Evolutionary conservation across 2,329 filamentous ascomycete species (phyloP).

Genomic region (Westerdykella sp.): DNA sequence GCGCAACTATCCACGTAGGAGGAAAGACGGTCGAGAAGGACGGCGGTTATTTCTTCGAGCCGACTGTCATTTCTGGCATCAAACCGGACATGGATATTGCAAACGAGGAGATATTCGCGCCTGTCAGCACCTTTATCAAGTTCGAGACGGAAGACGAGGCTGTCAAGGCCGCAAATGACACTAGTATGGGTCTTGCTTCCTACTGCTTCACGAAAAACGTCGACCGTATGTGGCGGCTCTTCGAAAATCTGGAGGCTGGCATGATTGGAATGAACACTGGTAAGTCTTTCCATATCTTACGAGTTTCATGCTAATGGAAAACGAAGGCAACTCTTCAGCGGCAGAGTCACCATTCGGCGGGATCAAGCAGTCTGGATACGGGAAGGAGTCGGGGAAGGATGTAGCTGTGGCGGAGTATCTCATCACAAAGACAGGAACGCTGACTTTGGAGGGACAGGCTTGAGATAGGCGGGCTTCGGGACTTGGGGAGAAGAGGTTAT

Average conservation of each 20-base stretch:
- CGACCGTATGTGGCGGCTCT: conserved; percentile 58
- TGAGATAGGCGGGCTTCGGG: too few relatives aligned
- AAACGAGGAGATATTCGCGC: conserved; percentile 60
- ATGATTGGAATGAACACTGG: conserved; percentile 64
- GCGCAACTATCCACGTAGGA: conserved; percentile 59
- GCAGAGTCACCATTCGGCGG: conserved; percentile 63
- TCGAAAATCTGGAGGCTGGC: conserved; percentile 62
- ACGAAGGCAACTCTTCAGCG: conserved; percentile 54
- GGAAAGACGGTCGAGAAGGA: conserved; percentile 45
- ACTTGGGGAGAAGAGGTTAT: too few relatives aligned
- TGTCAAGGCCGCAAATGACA: conserved; percentile 54
- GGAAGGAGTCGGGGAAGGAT: conserved; percentile 62
- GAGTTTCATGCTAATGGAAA: background rate
- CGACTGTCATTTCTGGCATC: conserved; percentile 57
- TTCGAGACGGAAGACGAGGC: conserved; percentile 63
- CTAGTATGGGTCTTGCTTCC: conserved; percentile 58
- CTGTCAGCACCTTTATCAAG: conserved; percentile 56
- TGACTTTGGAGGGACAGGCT: conserved; percentile 47
- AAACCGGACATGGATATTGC: conserved; percentile 52
- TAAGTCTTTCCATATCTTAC: conserved; percentile 19
- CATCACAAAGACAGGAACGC: conserved; percentile 59
- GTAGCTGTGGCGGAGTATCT: conserved; percentile 58
- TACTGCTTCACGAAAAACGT: conserved; percentile 65
- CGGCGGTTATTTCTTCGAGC: conserved; percentile 63
- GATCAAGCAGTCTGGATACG: conserved; percentile 62